Evolutionary conservation across 1,284 basidiomycete species (phyloP).

Genomic region (Tilletiaria anomala): DNA sequence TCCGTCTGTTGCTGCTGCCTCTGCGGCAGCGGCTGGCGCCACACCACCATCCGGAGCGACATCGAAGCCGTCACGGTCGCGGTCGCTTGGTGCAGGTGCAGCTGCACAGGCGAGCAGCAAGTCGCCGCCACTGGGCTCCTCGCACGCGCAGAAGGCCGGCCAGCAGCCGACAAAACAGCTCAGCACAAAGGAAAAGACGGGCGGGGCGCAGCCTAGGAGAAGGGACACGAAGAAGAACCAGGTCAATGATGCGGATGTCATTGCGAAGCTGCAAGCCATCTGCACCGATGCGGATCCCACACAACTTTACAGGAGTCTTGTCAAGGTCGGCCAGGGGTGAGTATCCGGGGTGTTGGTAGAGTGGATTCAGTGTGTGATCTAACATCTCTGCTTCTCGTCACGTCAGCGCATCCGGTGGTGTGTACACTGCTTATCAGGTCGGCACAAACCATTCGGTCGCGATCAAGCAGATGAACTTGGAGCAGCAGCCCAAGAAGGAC

Average conservation of each 20-base stretch:
- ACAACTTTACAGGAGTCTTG: constrained; percentile 72
- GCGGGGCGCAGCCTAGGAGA: constrained; percentile 60
- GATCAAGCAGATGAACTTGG: constrained; percentile 99
- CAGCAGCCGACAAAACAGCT: no score
- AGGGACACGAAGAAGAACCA: constrained; percentile 56
- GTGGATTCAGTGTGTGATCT: constrained; percentile 2
- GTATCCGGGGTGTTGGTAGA: constrained; percentile 1
- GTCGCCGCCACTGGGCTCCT: no score
- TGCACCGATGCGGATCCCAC: constrained; percentile 97
- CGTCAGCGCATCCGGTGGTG: constrained; percentile 77
- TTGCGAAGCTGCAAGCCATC: constrained; percentile 76
- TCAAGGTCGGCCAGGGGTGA: constrained; percentile 90
- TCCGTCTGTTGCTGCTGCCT: no score
- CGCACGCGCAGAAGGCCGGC: no score
- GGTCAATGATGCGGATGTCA: constrained; percentile 73
- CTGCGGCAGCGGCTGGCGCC: no score
- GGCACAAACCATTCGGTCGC: constrained; percentile 85
- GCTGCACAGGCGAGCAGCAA: no score
- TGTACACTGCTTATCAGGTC: constrained; percentile 94
- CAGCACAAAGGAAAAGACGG: no score
- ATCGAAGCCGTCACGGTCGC: no score
- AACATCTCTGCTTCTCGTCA: constrained; percentile 4
- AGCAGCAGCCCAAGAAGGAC: constrained; percentile 98
- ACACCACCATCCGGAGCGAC: no score
- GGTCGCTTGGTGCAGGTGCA: no score